Evolutionary conservation across 495 filamentous ascomycete genomes (phyloP).

Genomic region (Bombardia bombarda): DNA sequence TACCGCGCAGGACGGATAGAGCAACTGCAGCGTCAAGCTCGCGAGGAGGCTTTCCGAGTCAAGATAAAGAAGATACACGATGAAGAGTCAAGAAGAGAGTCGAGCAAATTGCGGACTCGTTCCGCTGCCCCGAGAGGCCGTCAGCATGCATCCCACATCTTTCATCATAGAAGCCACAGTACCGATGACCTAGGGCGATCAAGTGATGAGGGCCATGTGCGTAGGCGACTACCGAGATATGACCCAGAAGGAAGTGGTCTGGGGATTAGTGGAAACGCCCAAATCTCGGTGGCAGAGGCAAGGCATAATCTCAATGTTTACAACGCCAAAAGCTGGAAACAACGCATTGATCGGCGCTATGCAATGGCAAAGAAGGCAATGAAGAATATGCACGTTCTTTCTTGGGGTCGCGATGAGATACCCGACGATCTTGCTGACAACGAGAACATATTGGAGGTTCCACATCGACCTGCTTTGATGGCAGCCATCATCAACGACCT

Average conservation of each 20-base stretch:
- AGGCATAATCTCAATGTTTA: constrained; percentile 64
- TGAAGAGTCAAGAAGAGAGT: constrained; percentile 49
- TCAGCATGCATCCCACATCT: constrained; percentile 17
- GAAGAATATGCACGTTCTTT: constrained; percentile 68
- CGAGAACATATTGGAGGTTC: constrained; percentile 80
- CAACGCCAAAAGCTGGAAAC: constrained; percentile 89
- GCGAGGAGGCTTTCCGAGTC: constrained; percentile 80
- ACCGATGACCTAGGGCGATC: constrained; percentile 35
- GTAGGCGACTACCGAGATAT: constrained; percentile 47
- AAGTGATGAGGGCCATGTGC: constrained; percentile 14
- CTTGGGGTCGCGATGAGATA: constrained; percentile 76
- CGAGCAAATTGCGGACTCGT: constrained; percentile 35
- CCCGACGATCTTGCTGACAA: constrained; percentile 72
- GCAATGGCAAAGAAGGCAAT: constrained; percentile 61
- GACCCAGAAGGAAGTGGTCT: constrained; percentile 66
- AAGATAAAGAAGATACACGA: constrained; percentile 79
- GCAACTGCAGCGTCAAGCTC: constrained; percentile 77
- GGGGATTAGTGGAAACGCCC: constrained; percentile 57
- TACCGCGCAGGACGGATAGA: constrained; percentile 83
- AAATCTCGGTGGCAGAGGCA: constrained; percentile 66
- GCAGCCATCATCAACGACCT: constrained; percentile 74
- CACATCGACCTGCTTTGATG: constrained; percentile 80
- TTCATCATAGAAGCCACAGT: constrained; percentile 46
- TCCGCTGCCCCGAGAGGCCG: constrained; percentile 41
- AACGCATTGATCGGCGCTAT: constrained; percentile 72